Percentiles rank a stretch among this genome's conserved stretches.
Evolutionary conservation across 352 stramenopile genomes (phyloP).

Genomic region (Phytophthora brassicae): DNA sequence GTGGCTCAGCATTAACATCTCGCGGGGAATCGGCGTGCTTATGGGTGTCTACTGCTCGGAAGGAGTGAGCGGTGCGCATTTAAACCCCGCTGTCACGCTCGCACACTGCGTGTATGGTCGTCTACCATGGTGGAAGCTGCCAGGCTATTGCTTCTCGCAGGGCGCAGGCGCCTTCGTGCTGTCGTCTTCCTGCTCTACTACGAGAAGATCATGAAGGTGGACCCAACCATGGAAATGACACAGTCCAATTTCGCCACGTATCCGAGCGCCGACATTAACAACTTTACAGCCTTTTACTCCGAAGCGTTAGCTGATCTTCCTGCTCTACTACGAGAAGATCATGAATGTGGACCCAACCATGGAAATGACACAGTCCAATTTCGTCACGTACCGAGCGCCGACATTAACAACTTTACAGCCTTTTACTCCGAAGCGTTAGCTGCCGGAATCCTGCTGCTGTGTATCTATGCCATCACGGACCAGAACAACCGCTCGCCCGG

Average conservation of each 20-base stretch:
- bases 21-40: slow-evolving; percentile 11
- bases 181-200: slow-evolving; percentile 15
- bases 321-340: too few species aligned
- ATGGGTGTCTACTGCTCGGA: slow-evolving; percentile 17
- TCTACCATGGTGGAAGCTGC: slow-evolving; percentile 4
- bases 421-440: slow-evolving; percentile 7
- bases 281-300: slow-evolving; percentile 9
- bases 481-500: slow-evolving; percentile 12
- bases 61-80: slow-evolving; percentile 9
- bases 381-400: too few species aligned
- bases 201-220: slow-evolving; percentile 9
- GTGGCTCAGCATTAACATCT: slow-evolving; percentile 8
- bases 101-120: not conserved
- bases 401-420: slow-evolving; percentile 12
- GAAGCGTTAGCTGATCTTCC: slow-evolving; percentile 4
- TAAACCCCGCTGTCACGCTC: not conserved
- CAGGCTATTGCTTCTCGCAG: slow-evolving; percentile 4
- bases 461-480: slow-evolving; percentile 18
- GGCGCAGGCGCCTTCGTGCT: not conserved
- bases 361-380: too few species aligned
- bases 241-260: slow-evolving; percentile 12
- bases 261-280: slow-evolving; percentile 10
- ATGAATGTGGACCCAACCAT: too few species aligned
- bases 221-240: slow-evolving; percentile 7
- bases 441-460: slow-evolving; percentile 2